Percentiles rank a stretch among this genome's conserved stretches.
Evolutionary conservation across 1,284 basidiomycete genomes (phyloP).

Genomic region (Tylopilus sp.): DNA sequence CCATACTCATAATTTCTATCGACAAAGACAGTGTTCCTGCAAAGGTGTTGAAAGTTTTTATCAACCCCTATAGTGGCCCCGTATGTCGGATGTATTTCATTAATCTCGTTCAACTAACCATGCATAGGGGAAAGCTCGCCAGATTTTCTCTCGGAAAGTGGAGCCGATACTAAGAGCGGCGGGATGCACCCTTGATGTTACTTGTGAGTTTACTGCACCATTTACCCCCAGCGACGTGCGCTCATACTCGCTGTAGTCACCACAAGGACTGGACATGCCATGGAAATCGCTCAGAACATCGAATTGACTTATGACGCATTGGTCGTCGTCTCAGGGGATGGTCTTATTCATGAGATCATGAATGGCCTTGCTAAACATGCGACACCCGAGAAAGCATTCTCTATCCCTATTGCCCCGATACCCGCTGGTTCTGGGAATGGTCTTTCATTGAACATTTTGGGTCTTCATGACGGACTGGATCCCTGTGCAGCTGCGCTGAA

Average conservation of each 20-base stretch:
- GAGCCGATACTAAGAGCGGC: constrained; percentile 87
- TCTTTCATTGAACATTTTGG: constrained; percentile 80
- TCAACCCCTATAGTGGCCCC: constrained; percentile 90
- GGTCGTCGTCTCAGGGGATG: constrained; percentile 91
- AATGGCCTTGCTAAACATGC: constrained; percentile 89
- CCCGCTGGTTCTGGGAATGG: constrained; percentile 92
- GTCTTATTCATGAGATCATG: constrained; percentile 90
- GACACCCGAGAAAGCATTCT: constrained; percentile 77
- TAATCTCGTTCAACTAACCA: constrained; percentile 4
- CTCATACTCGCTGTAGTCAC: constrained; percentile 64
- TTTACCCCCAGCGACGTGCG: constrained; percentile 2
- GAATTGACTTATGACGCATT: constrained; percentile 81
- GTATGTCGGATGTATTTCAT: constrained; percentile 50
- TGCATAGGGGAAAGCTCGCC: constrained; percentile 73
- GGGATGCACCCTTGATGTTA: constrained; percentile 73
- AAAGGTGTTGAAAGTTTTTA: constrained; percentile 74
- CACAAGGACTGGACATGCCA: constrained; percentile 78
- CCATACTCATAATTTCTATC: constrained; percentile 10
- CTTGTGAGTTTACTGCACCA: constrained; percentile 57
- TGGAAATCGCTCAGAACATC: constrained; percentile 73
- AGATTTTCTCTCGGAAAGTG: constrained; percentile 74
- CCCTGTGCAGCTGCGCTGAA: constrained; percentile 83
- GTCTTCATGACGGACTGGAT: constrained; percentile 80
- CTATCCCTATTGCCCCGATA: constrained; percentile 85
- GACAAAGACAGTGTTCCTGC: constrained; percentile 60